Conservation (phyloP, 495 filamentous ascomycete genomes). For the Xylaria acuta region DNA sequence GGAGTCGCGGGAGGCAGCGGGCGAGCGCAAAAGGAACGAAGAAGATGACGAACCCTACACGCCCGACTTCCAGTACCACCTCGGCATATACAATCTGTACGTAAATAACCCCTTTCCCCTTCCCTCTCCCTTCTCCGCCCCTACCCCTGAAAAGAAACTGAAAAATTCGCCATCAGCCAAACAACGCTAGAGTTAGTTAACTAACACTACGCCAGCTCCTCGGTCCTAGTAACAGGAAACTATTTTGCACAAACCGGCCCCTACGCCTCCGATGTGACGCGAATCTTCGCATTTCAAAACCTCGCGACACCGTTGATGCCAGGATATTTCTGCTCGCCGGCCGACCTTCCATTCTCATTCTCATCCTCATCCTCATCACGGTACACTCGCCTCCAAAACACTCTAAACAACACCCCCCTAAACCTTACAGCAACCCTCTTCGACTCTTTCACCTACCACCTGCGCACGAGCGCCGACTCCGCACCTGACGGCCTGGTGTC, state of each 20-base stretch:
- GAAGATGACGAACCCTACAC: background rate
- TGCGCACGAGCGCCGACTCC: constrained; percentile 4
- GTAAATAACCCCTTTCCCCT: background rate
- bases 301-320: constrained; percentile 14
- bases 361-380: too few relatives aligned
- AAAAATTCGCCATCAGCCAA: too few relatives aligned
- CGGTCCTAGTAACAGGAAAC: constrained; percentile 31
- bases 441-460: constrained; percentile 15
- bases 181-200: background rate
- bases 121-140: background rate
- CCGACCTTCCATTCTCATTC: background rate
- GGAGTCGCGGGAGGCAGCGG: background rate
- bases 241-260: constrained; percentile 25
- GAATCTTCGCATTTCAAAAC: constrained; percentile 28
- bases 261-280: constrained; percentile 20
- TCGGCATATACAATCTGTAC: constrained; percentile 32
- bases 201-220: constrained; percentile 1
- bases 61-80: constrained; percentile 29
- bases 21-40: background rate
- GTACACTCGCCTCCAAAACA: background rate
- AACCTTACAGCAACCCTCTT: constrained; percentile 7
- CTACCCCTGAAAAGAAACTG: background rate
- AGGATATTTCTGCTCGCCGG: constrained; percentile 20
- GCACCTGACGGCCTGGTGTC: background rate
- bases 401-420: background rate